Evolutionary conservation across 1,139 yeast genomes (phyloP).

Genomic region (Candida tunisiensis): DNA sequence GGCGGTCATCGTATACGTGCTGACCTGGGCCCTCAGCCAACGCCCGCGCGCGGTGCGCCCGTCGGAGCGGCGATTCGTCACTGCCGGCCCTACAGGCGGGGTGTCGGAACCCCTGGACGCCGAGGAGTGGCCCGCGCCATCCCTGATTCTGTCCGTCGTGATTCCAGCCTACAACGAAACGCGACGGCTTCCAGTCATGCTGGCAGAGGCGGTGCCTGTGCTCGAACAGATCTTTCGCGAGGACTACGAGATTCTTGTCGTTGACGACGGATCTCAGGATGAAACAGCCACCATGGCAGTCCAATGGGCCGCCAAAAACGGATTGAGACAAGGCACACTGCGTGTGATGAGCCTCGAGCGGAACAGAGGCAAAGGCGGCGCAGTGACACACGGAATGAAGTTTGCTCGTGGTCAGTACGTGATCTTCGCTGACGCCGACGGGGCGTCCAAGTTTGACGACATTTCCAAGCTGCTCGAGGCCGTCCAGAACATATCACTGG

Average conservation of each 20-base stretch:
- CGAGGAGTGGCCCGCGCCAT: constrained; percentile 4
- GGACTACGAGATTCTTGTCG: constrained; percentile 60
- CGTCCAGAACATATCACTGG: constrained; percentile 23
- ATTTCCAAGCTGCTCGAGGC: constrained; percentile 33
- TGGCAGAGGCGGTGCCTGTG: constrained; percentile 55
- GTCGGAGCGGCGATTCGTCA: not conserved
- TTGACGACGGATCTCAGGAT: constrained; percentile 86
- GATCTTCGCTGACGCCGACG: constrained; percentile 95
- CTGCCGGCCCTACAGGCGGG: not conserved
- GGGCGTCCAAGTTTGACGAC: constrained; percentile 77
- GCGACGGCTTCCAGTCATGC: constrained; percentile 51
- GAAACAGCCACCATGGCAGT: constrained; percentile 64
- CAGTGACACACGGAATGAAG: constrained; percentile 85
- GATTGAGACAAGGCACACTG: constrained; percentile 40
- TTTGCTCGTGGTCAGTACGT: constrained; percentile 57
- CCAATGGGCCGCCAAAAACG: constrained; percentile 36
- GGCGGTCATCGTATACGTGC: too few relatives aligned
- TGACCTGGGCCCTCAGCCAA: not conserved
- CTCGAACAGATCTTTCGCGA: constrained; percentile 23
- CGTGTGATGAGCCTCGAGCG: constrained; percentile 49
- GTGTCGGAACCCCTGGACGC: constrained; percentile 29
- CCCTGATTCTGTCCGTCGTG: constrained; percentile 48
- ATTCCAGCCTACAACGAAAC: constrained; percentile 89
- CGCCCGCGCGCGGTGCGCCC: not conserved
- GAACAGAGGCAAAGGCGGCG: constrained; percentile 96